A percentile compares a stretch with the other conserved stretches of the same genome.
phyloP scores from a whole-genome alignment of 2,329 filamentous ascomycete species.

The Alternaria triticina region DNA sequence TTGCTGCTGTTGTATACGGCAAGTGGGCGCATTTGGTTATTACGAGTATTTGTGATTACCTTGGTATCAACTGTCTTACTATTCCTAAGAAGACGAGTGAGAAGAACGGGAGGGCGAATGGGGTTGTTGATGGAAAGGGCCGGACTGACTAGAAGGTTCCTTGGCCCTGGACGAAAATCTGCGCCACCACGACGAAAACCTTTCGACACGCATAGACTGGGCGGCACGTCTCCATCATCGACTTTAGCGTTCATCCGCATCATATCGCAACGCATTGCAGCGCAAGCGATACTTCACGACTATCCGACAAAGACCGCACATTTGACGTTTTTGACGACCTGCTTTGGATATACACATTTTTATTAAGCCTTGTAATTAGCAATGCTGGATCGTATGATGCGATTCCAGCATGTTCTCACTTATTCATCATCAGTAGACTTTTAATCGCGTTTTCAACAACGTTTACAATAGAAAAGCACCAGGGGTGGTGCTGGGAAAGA shows the following conservation, averaged over 20 bases:
- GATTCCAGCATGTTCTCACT: background rate
- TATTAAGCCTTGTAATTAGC: background rate
- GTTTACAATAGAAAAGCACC: background rate
- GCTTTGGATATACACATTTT: background rate
- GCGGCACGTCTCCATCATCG: background rate
- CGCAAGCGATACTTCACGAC: background rate
- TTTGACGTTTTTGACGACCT: background rate
- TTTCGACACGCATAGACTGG: background rate
- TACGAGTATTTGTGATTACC: constrained; percentile 85
- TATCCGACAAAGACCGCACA: background rate
- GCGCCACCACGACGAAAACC: background rate
- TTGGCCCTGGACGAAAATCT: background rate
- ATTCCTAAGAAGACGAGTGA: constrained; percentile 59
- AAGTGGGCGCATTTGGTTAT: constrained; percentile 93
- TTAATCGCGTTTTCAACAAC: constrained; percentile 3
- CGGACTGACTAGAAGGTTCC: constrained; percentile 35
- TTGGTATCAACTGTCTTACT: constrained; percentile 94
- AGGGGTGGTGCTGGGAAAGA: background rate
- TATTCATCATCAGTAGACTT: background rate
- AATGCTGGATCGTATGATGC: background rate
- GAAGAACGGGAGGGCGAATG: constrained; percentile 36
- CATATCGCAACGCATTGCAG: background rate
- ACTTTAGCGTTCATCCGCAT: background rate
- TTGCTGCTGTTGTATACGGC: constrained; percentile 85
- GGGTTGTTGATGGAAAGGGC: constrained; percentile 42